Evolutionary conservation across 2,329 filamentous ascomycete species (phyloP), one percentile per base, ranked within the genome.

Genomic region (Diaporthe citrichinensis): DNA sequence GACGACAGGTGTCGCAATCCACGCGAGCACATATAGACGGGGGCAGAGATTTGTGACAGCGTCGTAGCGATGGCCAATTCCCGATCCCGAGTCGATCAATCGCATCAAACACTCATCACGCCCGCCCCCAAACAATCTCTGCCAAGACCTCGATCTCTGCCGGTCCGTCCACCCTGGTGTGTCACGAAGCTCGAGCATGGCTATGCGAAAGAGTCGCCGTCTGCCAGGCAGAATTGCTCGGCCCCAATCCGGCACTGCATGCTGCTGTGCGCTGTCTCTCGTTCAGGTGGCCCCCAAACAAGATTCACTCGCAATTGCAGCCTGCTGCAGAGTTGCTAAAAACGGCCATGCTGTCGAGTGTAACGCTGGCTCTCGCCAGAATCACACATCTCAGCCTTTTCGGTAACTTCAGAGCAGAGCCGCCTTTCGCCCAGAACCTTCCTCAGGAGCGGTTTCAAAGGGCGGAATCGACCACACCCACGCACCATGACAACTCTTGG

Each of bases 361-460:
- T 25, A 31, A 55, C 65, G 34, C 34, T 41, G 65, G 41, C 65
- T 53, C 46, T 39, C 46, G 23, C 46, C 46, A 68, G 49, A n/a
- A 41, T 41, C 49, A 69, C 49, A 69, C 49, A 41, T 41, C 49
- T 69, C 49, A 55, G 65, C 49, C 65, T 28, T 55, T 69, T 41
- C 65, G 65, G 65, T 55, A 69, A 53, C 65, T 53, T 39, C 34
- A 31, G n/a, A 55, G 65, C 65, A 55, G 49, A 69, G 65, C 65
- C 65, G 65, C 65, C 34, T 36, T n/a, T 49, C n/a, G 34, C 39
- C 49, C 15, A 69, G 34, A 69, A 69, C 65, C 65, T 69, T 69
- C 65, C 65, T 69, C 65, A 68, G 65, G 46, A 68, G 6, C 65
- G n/a, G 65, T 68, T 68, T 68, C 65, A 68, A 46, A 68, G 65